Evolutionary conservation across 345 rosid genomes (phyloP).

Genomic region (Combretum micranthum): DNA sequence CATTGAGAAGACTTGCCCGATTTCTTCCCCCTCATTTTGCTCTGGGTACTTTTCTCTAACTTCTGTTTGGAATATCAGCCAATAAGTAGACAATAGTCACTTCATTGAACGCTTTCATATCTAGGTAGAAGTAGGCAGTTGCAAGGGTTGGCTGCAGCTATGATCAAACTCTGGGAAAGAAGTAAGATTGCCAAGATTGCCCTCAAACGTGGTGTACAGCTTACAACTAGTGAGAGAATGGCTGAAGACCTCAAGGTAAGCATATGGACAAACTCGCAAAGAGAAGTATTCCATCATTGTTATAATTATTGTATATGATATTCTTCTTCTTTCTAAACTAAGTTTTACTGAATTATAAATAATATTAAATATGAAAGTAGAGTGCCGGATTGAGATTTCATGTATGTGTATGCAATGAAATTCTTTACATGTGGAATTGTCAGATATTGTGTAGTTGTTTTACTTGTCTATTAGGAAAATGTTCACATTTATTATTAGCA

Average conservation of each 20-base stretch:
- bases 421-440: too few species aligned
- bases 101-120: constrained; percentile 15
- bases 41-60: constrained; percentile 41
- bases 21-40: constrained; percentile 95
- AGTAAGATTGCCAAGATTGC: constrained; percentile 81
- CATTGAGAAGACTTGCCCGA: constrained; percentile 71
- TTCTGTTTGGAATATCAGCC: neutral
- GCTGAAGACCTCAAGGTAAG: constrained; percentile 91
- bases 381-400: too few species aligned
- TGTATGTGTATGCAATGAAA: too few species aligned
- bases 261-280: constrained; percentile 1
- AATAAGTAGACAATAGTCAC: constrained; percentile 9
- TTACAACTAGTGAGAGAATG: constrained; percentile 96
- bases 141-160: constrained; percentile 86
- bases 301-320: neutral
- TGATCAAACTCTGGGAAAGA: constrained; percentile 76
- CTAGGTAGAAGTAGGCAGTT: constrained; percentile 87
- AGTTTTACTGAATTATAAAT: neutral
- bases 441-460: too few species aligned
- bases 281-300: neutral
- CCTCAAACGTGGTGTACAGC: constrained; percentile 85
- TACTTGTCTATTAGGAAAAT: too few species aligned
- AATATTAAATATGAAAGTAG: too few species aligned
- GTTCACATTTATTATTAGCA: too few species aligned
- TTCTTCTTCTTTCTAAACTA: neutral